A percentile compares a stretch with the other conserved stretches of the same genome.
phyloP scores from a whole-genome alignment of 2,329 filamentous ascomycete genomes.

The Hymenoscyphus fructigenus region DNA sequence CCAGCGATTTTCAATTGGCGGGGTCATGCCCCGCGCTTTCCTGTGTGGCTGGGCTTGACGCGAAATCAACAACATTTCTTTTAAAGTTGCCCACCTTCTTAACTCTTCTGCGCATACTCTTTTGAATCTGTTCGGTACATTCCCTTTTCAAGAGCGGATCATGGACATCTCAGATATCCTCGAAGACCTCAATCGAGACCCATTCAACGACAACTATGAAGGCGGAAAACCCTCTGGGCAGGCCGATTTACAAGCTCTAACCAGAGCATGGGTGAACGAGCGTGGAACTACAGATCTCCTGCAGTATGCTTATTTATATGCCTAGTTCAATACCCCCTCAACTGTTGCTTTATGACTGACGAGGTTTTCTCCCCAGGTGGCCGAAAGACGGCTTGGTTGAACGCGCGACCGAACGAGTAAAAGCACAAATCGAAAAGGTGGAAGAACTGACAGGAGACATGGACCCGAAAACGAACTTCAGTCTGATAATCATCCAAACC shows the following conservation, averaged over 20 bases:
- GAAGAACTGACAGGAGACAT: constrained; percentile 79
- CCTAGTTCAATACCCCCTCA: not conserved
- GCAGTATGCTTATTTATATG: constrained; percentile 51
- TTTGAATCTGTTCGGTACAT: not conserved
- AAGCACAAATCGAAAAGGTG: constrained; percentile 67
- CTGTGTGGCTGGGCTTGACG: not conserved
- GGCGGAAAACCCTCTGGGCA: constrained; percentile 70
- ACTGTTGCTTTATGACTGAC: constrained; percentile 12
- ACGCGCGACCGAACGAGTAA: constrained; percentile 72
- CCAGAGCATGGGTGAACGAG: constrained; percentile 91
- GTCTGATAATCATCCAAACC: constrained; percentile 91
- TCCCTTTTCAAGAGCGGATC: not conserved
- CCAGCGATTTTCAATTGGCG: not conserved
- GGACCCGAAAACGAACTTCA: constrained; percentile 89
- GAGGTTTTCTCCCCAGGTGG: constrained; percentile 47
- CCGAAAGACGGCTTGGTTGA: constrained; percentile 74
- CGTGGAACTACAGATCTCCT: constrained; percentile 87
- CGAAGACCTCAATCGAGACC: constrained; percentile 65
- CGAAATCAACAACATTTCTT: not conserved
- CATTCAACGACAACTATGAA: constrained; percentile 38
- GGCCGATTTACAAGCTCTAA: constrained; percentile 79
- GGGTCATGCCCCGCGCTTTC: not conserved
- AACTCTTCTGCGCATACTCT: not conserved
- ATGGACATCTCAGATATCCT: constrained; percentile 85
- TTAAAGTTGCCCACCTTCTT: not conserved